Evolutionary conservation across 345 rosid genomes (phyloP).

Genomic region (Chamaenerion angustifolium): DNA sequence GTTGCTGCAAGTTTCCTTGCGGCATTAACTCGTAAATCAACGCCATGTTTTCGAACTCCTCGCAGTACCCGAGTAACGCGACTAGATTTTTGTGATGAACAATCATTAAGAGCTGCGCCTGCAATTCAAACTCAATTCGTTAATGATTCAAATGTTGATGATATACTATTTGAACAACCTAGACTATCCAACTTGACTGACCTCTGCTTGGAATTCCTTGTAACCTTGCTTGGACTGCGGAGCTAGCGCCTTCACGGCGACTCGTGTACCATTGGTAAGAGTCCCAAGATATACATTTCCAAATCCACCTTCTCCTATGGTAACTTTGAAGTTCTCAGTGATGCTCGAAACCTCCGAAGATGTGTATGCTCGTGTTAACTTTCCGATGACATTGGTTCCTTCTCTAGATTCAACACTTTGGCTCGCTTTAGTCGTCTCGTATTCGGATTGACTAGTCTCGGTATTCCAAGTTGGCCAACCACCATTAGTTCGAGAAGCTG

Average conservation of each 20-base stretch:
- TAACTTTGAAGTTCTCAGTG: conserved; percentile 25
- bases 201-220: conserved; percentile 20
- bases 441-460: too few relatives aligned
- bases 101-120: conserved; percentile 41
- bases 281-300: conserved; percentile 18
- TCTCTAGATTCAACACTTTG: conserved; percentile 3
- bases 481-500: too few relatives aligned
- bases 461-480: too few relatives aligned
- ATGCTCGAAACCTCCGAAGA: conserved; percentile 21
- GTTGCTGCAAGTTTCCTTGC: conserved; percentile 32
- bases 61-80: conserved; percentile 41
- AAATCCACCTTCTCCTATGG: conserved; percentile 40
- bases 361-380: conserved; percentile 11
- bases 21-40: conserved; percentile 51
- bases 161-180: background rate
- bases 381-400: background rate
- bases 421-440: background rate
- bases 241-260: conserved; percentile 21
- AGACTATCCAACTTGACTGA: background rate
- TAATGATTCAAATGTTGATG: background rate
- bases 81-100: conserved; percentile 52
- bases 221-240: conserved; percentile 11
- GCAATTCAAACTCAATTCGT: background rate
- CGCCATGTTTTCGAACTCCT: conserved; percentile 24
- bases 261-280: conserved; percentile 6